phyloP scores from a whole-genome alignment of 2,329 filamentous ascomycete genomes.

The Nemania serpens region DNA sequence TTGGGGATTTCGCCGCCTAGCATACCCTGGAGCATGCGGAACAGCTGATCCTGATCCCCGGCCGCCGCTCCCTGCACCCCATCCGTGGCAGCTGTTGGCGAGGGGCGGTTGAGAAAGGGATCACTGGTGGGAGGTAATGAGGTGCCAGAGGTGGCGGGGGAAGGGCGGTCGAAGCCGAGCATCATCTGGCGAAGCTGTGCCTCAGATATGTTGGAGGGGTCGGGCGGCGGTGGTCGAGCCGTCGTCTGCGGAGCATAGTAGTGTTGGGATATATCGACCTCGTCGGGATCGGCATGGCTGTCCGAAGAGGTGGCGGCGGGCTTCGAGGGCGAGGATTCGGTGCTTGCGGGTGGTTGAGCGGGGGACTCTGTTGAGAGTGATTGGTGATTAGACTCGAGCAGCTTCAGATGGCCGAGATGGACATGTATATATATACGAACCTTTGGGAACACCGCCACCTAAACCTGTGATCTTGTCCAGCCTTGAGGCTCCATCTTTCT shows the following conservation, averaged over 20 bases:
- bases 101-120: constrained; percentile 30
- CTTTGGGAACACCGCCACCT: constrained; percentile 60
- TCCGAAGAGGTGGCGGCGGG: constrained; percentile 38
- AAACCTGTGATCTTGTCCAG: constrained; percentile 77
- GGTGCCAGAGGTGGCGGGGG: constrained; percentile 29
- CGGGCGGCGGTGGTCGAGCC: constrained; percentile 46
- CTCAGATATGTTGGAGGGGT: constrained; percentile 52
- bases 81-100: constrained; percentile 41
- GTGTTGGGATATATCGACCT: constrained; percentile 79
- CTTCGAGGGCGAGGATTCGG: constrained; percentile 7
- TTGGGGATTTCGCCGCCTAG: constrained; percentile 35
- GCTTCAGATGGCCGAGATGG: background rate
- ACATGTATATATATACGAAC: constrained; percentile 37
- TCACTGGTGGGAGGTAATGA: constrained; percentile 26
- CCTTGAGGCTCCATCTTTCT: constrained; percentile 69
- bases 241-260: constrained; percentile 63
- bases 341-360: constrained; percentile 37
- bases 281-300: constrained; percentile 67
- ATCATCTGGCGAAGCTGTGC: constrained; percentile 69
- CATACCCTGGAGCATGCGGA: constrained; percentile 77
- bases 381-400: constrained; percentile 1
- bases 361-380: constrained; percentile 40
- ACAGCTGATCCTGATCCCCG: constrained; percentile 64
- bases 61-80: constrained; percentile 37
- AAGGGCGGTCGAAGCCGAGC: constrained; percentile 57